Conservation (phyloP, 768 basidiomycete species). For the Tylopilus sp. region DNA sequence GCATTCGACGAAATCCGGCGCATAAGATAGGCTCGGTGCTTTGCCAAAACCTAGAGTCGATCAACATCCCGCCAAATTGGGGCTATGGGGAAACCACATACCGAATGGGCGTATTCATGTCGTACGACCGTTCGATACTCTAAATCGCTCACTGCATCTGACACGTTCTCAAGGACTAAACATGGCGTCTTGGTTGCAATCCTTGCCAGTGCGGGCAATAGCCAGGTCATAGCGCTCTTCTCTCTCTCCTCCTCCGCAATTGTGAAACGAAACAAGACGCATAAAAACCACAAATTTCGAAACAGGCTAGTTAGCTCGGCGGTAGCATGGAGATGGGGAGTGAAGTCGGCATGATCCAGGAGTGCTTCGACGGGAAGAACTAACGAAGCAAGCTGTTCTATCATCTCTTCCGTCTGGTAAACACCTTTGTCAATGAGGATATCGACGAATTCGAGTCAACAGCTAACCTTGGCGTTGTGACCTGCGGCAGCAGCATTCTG, state of each 20-base stretch:
- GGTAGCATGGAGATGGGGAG: conserved; percentile 52
- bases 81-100: conserved; percentile 32
- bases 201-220: conserved; percentile 66
- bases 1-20: conserved; percentile 63
- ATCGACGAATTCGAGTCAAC: conserved; percentile 5
- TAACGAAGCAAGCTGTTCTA: conserved; percentile 82
- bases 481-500: conserved; percentile 74
- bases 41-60: conserved; percentile 55
- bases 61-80: conserved; percentile 1
- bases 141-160: conserved; percentile 82
- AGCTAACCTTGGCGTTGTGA: conserved; percentile 59
- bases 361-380: conserved; percentile 90
- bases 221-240: conserved; percentile 72
- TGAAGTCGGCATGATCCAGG: conserved; percentile 66
- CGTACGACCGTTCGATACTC: conserved; percentile 92
- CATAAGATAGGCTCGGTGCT: conserved; percentile 62
- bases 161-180: conserved; percentile 76
- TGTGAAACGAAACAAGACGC: conserved; percentile 82
- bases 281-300: conserved; percentile 93
- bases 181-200: conserved; percentile 87
- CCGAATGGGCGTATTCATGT: conserved; percentile 77
- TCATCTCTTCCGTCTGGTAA: conserved; percentile 71
- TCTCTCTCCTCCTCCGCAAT: conserved; percentile 40
- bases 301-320: conserved; percentile 70
- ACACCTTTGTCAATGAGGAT: conserved; percentile 4